Base-by-base conservation (phyloP, 1,139 yeast genomes). In the Geotrichum klebahnii region DNA sequence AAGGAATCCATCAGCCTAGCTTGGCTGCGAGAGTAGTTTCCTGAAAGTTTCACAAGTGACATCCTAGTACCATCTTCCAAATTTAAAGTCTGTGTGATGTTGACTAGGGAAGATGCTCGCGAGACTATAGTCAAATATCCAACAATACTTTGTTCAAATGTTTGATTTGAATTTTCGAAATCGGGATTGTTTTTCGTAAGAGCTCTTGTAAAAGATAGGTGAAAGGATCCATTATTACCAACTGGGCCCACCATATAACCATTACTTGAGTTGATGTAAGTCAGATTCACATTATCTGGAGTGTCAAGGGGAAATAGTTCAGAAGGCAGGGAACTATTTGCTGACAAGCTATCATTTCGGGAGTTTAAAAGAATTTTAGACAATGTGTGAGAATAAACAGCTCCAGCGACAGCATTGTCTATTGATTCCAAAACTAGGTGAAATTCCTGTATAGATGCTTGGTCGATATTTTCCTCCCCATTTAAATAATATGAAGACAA, bases 111-210 rank as follows among this genome's bases (percentile, higher is more conserved):
- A 36, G 73, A 71, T 0, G 89, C 89, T 55, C 75, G 74, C 57
- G 85, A 75, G 0, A 85, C 68, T 3, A 86, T 79, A 0, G 95
- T 77, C 40, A 88, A 61, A 64, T 80, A 88, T 0, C 96, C 97
- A 0, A 82, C 78, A 3, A 84, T 51, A n/a, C 51, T 53, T 22
- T 57, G 57, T 12, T 48, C 16, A 22, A 38, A n/a, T 49, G 50
- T 38, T 12, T 47, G 24, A 36, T 52, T 46, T 12, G 44, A 43
- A 10, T 47, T 40, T 32, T 55, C 55, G 29, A 58, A 52, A 29
- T 58, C 59, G 8, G 62, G 59, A 48, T 54, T 60, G 50, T 61
- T 61, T 46, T 60, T 58, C n/a, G 54, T 52, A 10, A 62, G 39
- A 9, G 56, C 48, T 12, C 61, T 46, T 1, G 66, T 61, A 5